Percentiles rank a stretch among this genome's conserved stretches.
Conservation (phyloP, 2,329 filamentous ascomycete species). For the Talaromyces atroroseus region DNA sequence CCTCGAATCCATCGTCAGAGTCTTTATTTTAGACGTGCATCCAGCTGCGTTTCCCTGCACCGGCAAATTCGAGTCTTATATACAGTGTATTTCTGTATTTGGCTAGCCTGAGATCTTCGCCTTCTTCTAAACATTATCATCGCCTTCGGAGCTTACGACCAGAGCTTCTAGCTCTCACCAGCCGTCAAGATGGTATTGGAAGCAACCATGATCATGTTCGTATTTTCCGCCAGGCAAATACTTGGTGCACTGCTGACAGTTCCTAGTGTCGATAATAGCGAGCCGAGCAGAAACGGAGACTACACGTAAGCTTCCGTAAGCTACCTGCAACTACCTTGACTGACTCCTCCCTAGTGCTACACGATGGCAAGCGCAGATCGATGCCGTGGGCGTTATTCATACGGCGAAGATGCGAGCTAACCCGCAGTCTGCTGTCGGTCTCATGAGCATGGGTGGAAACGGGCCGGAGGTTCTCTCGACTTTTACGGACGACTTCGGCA, state of each 20-base stretch:
- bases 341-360: constrained; percentile 62
- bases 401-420: constrained; percentile 92
- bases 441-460: constrained; percentile 98
- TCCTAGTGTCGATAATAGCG: constrained; percentile 86
- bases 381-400: constrained; percentile 92
- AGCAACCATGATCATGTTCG: constrained; percentile 90
- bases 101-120: neutral
- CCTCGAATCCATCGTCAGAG: neutral
- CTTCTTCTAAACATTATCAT: neutral
- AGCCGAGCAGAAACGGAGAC: constrained; percentile 96
- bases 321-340: constrained; percentile 8
- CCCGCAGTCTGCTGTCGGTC: constrained; percentile 90
- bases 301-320: constrained; percentile 50
- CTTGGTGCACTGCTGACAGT: neutral
- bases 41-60: neutral
- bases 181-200: constrained; percentile 85
- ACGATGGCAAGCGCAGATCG: constrained; percentile 91
- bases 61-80: neutral
- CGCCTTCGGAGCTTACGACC: constrained; percentile 3
- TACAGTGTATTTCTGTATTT: neutral
- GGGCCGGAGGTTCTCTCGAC: constrained; percentile 97
- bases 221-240: constrained; percentile 10
- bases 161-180: constrained; percentile 15
- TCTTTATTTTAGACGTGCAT: neutral
- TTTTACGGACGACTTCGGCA: constrained; percentile 91